These are phyloP conservation scores for Candida mattraensis DNA, from an alignment of 805 yeast species.

Conservation along the genomic window DNA sequence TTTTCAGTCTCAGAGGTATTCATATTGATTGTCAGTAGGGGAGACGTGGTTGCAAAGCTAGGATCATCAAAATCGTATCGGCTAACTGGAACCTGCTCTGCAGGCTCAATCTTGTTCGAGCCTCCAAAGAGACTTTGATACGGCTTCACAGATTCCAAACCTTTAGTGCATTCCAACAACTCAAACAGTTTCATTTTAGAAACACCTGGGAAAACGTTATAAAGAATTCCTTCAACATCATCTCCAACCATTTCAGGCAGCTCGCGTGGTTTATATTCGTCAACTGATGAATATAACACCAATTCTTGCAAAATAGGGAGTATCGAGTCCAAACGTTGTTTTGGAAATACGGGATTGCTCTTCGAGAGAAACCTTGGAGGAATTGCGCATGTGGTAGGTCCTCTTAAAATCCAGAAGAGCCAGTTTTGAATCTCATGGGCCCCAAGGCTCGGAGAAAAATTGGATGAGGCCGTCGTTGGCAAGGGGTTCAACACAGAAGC, in stretches of 20 bases:
- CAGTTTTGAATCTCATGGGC: conserved; percentile 50
- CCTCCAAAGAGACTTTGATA: conserved; percentile 29
- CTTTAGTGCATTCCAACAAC: conserved; percentile 21
- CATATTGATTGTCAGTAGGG: conserved; percentile 25
- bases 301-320: conserved; percentile 35
- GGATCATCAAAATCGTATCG: conserved; percentile 39
- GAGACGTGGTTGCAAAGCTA: conserved; percentile 35
- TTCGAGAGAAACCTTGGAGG: conserved; percentile 51
- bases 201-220: conserved; percentile 28
- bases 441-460: conserved; percentile 9
- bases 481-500: conserved; percentile 23
- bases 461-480: conserved; percentile 11
- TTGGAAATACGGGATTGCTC: conserved; percentile 31
- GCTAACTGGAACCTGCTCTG: conserved; percentile 2
- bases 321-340: conserved; percentile 17
- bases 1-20: conserved; percentile 20
- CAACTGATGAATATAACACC: conserved; percentile 27
- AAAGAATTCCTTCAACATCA: conserved; percentile 25
- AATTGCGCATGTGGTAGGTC: conserved; percentile 60
- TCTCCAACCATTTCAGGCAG: conserved; percentile 20
- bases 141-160: conserved; percentile 15
- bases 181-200: conserved; percentile 25
- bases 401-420: conserved; percentile 65
- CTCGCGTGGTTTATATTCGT: conserved; percentile 19
- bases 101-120: conserved; percentile 6